Conservation (phyloP, 2,329 filamentous ascomycete species). For the Venturia aucupariae region DNA sequence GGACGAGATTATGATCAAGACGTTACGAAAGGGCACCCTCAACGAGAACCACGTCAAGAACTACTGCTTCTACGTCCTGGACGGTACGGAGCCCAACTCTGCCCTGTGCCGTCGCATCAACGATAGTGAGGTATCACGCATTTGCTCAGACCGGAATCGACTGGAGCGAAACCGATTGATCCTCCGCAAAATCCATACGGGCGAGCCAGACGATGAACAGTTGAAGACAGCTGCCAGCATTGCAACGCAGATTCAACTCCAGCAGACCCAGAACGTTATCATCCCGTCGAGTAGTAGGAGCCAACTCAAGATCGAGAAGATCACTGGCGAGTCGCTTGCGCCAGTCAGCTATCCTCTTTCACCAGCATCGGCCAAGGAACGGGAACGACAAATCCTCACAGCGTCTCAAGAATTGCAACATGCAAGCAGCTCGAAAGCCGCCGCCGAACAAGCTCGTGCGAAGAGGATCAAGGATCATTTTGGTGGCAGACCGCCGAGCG, state of each 20-base stretch:
- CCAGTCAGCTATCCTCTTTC: constrained; percentile 81
- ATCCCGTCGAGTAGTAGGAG: constrained; percentile 63
- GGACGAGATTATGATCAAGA: constrained; percentile 86
- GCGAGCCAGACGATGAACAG: constrained; percentile 80
- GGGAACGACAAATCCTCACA: constrained; percentile 41
- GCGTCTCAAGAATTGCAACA: neutral
- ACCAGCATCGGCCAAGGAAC: constrained; percentile 58
- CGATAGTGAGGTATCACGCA: constrained; percentile 80
- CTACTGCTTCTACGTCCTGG: constrained; percentile 93
- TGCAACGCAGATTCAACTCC: constrained; percentile 70
- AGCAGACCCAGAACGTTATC: constrained; percentile 54
- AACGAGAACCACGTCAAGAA: constrained; percentile 88
- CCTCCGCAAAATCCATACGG: constrained; percentile 81
- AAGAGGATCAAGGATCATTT: constrained; percentile 70
- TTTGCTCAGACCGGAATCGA: constrained; percentile 77
- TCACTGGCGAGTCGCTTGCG: constrained; percentile 80
- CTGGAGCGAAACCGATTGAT: constrained; percentile 87
- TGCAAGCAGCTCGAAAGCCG: constrained; percentile 18
- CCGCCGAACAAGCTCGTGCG: constrained; percentile 33
- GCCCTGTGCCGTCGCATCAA: constrained; percentile 71
- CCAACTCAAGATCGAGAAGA: constrained; percentile 78
- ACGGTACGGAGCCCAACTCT: constrained; percentile 75
- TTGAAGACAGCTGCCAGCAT: constrained; percentile 81
- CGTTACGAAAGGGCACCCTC: constrained; percentile 76
- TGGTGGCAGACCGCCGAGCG: constrained; percentile 84